Percentiles rank a stretch among this genome's conserved stretches.
phyloP scores from a whole-genome alignment of 768 basidiomycete genomes.

The Rhizopogon rudus region DNA sequence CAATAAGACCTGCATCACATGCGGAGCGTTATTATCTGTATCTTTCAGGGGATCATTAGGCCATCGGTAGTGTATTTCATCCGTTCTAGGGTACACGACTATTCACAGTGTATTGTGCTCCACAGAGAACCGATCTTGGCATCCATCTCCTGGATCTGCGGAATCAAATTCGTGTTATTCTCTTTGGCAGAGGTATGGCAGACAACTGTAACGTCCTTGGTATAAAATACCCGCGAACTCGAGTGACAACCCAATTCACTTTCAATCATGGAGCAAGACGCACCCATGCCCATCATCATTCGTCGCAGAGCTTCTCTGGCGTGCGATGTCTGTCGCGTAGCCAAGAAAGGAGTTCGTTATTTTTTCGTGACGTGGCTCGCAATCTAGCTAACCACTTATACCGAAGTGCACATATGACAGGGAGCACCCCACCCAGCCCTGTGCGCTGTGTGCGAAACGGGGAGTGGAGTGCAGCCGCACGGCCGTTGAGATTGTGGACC shows the following conservation, averaged over 20 bases:
- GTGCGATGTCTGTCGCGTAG: background rate
- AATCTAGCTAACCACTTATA: background rate
- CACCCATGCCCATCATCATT: background rate
- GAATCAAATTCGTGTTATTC: background rate
- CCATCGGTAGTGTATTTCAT: background rate
- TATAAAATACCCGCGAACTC: background rate
- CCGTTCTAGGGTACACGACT: background rate
- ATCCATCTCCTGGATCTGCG: background rate
- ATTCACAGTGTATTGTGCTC: background rate
- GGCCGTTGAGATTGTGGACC: background rate
- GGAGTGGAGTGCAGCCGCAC: slow-evolving; percentile 9
- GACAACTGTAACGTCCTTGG: background rate
- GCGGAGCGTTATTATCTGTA: background rate
- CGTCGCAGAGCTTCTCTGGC: background rate
- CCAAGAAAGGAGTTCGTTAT: background rate
- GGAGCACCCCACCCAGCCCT: slow-evolving; percentile 10
- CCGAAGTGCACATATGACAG: slow-evolving; percentile 9
- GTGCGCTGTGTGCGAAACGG: slow-evolving; percentile 16
- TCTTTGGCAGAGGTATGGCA: background rate
- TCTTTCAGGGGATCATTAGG: background rate
- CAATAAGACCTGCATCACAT: background rate
- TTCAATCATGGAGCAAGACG: background rate
- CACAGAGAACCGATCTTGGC: background rate
- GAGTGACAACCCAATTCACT: background rate
- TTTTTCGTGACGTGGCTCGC: background rate